phyloP scores from a whole-genome alignment of 768 basidiomycete genomes.

The Boletus tomentosulus region DNA sequence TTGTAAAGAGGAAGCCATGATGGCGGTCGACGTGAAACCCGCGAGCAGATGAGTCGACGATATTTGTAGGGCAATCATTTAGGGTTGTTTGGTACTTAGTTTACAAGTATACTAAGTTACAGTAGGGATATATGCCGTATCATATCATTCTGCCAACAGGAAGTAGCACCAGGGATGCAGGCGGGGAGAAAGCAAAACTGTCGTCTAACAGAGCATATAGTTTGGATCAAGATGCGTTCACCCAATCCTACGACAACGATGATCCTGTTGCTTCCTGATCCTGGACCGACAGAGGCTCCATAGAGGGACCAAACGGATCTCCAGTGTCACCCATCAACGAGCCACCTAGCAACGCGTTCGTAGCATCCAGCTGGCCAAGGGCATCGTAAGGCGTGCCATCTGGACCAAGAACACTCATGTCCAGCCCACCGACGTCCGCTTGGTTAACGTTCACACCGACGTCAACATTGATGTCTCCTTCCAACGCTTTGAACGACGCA shows the following conservation, averaged over 20 bases:
- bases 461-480: conserved; percentile 41
- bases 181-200: background rate
- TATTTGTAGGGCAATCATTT: conserved; percentile 15
- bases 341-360: conserved; percentile 55
- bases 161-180: too few species aligned
- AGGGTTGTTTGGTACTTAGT: conserved; percentile 16
- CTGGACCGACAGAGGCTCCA: conserved; percentile 13
- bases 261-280: conserved; percentile 12
- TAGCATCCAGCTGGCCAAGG: conserved; percentile 51
- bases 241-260: background rate
- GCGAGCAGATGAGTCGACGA: background rate
- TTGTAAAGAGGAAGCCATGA: conserved; percentile 21
- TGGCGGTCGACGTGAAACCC: conserved; percentile 6
- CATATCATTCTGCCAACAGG: too few species aligned
- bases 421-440: conserved; percentile 47
- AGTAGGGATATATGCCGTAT: too few species aligned
- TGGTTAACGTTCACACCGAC: conserved; percentile 19
- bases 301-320: conserved; percentile 52
- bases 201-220: background rate
- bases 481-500: conserved; percentile 54
- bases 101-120: background rate
- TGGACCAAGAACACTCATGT: conserved; percentile 61
- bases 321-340: conserved; percentile 53
- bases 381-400: conserved; percentile 60
- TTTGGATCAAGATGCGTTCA: conserved; percentile 4